These are phyloP conservation scores for Pythium oligandrum DNA, from an alignment of 352 stramenopile genomes.

Conservation along the genomic window DNA sequence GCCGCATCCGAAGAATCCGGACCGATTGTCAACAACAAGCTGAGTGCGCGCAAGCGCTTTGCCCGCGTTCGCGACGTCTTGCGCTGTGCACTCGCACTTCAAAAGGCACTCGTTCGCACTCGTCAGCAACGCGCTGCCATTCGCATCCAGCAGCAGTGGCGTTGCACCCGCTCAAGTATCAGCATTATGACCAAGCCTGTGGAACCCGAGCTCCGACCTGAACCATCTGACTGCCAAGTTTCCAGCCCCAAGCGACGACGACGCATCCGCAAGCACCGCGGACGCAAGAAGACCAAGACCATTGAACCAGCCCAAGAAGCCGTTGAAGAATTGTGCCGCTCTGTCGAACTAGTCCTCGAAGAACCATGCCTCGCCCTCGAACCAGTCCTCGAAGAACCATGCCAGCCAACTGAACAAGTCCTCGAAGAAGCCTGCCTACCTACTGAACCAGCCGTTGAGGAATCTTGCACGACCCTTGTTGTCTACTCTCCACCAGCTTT, in stretches of 20 bases:
- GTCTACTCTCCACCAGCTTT: conserved; percentile 7
- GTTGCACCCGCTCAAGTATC: conserved; percentile 5
- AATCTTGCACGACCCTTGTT: conserved; percentile 7
- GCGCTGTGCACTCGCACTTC: conserved; percentile 6
- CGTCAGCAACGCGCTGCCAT: conserved; percentile 13
- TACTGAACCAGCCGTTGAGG: conserved; percentile 3
- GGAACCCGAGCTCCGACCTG: background rate
- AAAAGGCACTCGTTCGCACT: conserved; percentile 6
- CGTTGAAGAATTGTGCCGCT: too few species aligned
- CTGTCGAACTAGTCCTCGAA: too few species aligned
- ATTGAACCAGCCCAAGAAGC: too few species aligned
- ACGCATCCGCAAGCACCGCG: conserved; percentile 1
- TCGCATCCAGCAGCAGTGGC: conserved; percentile 13
- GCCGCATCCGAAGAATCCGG: background rate
- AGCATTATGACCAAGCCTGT: conserved; percentile 7
- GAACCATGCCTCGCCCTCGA: too few species aligned
- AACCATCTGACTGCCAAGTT: background rate
- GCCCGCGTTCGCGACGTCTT: conserved; percentile 7
- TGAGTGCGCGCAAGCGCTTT: background rate
- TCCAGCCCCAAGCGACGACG: conserved; percentile 5
- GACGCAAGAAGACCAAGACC: conserved; percentile 15
- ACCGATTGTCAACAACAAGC: background rate
- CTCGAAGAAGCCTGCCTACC: background rate
- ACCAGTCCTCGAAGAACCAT: too few species aligned
- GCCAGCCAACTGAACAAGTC: too few species aligned